These are phyloP conservation scores for Pseudoneurospora amorphoporcata DNA, from an alignment of 495 filamentous ascomycete species.

Conservation along the genomic window DNA sequence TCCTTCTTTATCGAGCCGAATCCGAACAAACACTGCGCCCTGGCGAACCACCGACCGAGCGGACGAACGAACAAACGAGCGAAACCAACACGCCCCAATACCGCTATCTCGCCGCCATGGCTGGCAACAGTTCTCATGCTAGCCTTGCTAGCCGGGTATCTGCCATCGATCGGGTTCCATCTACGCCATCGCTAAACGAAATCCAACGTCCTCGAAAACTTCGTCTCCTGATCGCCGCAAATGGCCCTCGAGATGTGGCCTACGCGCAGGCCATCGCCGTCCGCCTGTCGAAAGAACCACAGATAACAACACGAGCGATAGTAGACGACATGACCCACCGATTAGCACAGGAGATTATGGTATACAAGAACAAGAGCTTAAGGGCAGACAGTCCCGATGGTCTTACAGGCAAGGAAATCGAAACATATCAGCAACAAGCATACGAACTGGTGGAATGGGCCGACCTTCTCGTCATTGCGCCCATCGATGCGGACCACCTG, in stretches of 20 bases:
- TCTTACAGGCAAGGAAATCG: constrained; percentile 28
- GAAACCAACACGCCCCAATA: background rate
- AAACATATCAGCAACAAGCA: constrained; percentile 41
- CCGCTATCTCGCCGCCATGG: background rate
- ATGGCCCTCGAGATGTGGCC: constrained; percentile 40
- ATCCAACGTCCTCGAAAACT: constrained; percentile 33
- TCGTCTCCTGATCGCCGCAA: constrained; percentile 41
- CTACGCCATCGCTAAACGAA: constrained; percentile 29
- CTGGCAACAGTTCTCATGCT: background rate
- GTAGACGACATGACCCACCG: constrained; percentile 43
- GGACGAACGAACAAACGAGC: background rate
- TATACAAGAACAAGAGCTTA: constrained; percentile 34
- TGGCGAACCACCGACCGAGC: background rate
- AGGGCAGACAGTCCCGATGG: constrained; percentile 16
- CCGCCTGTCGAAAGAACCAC: constrained; percentile 43
- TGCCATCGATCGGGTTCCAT: constrained; percentile 8
- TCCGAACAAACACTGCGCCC: background rate
- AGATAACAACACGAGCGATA: constrained; percentile 44
- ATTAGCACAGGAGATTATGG: constrained; percentile 41
- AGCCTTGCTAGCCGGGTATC: background rate
- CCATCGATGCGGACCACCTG: constrained; percentile 71
- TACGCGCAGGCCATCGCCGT: constrained; percentile 44
- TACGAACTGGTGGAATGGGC: constrained; percentile 75
- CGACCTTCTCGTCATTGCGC: constrained; percentile 71
- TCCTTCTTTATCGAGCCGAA: background rate